Percentiles rank a stretch among this genome's conserved stretches.
phyloP scores from a whole-genome alignment of 257 asterid genomes.

The Solanum sejunctum region DNA sequence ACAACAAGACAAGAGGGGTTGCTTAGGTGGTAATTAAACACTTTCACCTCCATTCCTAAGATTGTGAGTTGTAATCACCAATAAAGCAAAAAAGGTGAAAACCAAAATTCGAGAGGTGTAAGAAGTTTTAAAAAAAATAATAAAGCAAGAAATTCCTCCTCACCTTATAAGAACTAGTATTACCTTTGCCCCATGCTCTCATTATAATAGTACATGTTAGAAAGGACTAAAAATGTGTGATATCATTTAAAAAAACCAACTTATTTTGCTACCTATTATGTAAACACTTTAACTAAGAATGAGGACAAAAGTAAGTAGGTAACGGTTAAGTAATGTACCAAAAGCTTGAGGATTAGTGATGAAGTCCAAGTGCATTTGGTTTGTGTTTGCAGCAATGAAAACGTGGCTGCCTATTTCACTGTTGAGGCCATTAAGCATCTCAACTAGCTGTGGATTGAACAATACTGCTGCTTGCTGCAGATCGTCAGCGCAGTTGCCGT shows the following conservation, averaged over 20 bases:
- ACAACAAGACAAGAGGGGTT: neutral
- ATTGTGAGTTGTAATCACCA: neutral
- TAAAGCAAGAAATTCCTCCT: neutral
- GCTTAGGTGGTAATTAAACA: too few relatives aligned
- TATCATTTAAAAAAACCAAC: neutral
- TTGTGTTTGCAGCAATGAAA: slow-evolving; percentile 53
- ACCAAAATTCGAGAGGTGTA: neutral
- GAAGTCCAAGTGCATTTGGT: slow-evolving; percentile 51
- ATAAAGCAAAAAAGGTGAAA: neutral
- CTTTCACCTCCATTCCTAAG: too few relatives aligned
- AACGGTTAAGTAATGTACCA: slow-evolving; percentile 23
- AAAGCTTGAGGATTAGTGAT: slow-evolving; percentile 40
- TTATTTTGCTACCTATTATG: neutral
- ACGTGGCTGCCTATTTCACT: slow-evolving; percentile 27
- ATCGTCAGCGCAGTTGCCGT: slow-evolving; percentile 53
- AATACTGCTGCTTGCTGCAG: slow-evolving; percentile 44
- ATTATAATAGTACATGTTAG: neutral
- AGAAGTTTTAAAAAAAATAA: neutral
- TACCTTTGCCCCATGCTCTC: neutral
- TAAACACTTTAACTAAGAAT: too few relatives aligned
- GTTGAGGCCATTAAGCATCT: slow-evolving; percentile 46
- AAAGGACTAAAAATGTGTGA: neutral
- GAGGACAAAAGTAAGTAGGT: neutral
- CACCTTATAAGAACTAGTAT: neutral
- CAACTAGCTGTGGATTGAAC: slow-evolving; percentile 50